Conservation (phyloP, 1,139 yeast species). For the Ashbya aceris region DNA sequence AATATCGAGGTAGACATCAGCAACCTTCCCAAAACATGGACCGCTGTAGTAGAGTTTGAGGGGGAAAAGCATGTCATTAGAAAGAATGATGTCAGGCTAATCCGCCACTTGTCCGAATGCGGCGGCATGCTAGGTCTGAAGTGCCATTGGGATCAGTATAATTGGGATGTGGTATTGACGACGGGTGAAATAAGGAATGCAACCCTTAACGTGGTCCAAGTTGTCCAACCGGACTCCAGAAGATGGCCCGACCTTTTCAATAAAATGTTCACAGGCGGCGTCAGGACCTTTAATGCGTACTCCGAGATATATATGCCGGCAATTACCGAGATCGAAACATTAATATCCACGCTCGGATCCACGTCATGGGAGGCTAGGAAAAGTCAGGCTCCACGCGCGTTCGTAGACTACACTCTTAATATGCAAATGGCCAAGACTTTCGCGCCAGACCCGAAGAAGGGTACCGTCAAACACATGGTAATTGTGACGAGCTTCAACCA, state of each 20-base stretch:
- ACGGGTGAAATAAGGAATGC: conserved; percentile 1
- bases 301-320: conserved; percentile 5
- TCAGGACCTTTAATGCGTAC: conserved; percentile 3
- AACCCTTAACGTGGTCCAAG: conserved; percentile 1
- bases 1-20: neutral
- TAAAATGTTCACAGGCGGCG: conserved; percentile 3
- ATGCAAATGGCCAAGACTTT: conserved; percentile 13
- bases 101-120: neutral
- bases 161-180: conserved; percentile 1
- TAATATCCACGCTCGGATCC: conserved; percentile 10
- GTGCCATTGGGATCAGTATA: conserved; percentile 3
- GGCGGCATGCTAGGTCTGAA: neutral
- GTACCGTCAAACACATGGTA: conserved; percentile 10
- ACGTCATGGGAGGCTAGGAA: conserved; percentile 6
- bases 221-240: conserved; percentile 5
- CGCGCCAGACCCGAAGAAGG: conserved; percentile 9
- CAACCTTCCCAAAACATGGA: conserved; percentile 2
- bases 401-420: conserved; percentile 19
- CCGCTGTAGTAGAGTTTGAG: conserved; percentile 1
- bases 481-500: conserved; percentile 28
- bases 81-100: conserved; percentile 1
- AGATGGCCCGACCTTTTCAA: conserved; percentile 5
- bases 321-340: conserved; percentile 3
- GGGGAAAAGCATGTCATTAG: conserved; percentile 1
- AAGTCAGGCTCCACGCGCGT: conserved; percentile 8